A percentile compares a stretch with the other conserved stretches of the same genome.
phyloP scores from a whole-genome alignment of 495 filamentous ascomycete genomes.

The Talaromyces thailandensis region DNA sequence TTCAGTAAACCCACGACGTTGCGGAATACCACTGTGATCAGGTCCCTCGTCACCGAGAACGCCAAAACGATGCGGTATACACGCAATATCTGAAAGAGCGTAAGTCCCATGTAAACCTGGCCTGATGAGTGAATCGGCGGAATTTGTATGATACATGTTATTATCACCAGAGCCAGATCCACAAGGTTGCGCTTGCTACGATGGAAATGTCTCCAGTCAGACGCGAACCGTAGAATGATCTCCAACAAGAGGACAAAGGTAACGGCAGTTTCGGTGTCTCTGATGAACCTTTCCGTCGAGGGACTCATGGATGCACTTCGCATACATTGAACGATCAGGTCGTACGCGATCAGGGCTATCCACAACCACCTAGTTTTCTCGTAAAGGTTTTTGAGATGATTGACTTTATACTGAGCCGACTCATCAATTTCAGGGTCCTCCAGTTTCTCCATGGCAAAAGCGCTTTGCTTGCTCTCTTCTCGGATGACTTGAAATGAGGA shows the following conservation, averaged over 20 bases:
- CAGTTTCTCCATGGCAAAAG: constrained; percentile 74
- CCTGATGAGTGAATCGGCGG: constrained; percentile 71
- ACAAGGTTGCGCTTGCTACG: constrained; percentile 61
- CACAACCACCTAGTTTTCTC: constrained; percentile 68
- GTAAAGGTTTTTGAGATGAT: constrained; percentile 57
- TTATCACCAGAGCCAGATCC: constrained; percentile 69
- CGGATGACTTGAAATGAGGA: constrained; percentile 97
- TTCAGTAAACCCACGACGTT: constrained; percentile 91
- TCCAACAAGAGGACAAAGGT: constrained; percentile 75
- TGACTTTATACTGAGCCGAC: constrained; percentile 30
- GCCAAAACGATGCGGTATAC: constrained; percentile 89
- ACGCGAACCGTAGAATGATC: constrained; percentile 68
- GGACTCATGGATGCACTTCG: constrained; percentile 65
- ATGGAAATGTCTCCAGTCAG: constrained; percentile 75
- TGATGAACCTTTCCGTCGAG: constrained; percentile 44
- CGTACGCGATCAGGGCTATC: constrained; percentile 71
- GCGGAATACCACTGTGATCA: constrained; percentile 80
- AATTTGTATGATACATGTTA: constrained; percentile 79
- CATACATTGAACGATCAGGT: constrained; percentile 63
- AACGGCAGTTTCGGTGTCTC: constrained; percentile 63
- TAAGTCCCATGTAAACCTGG: constrained; percentile 78
- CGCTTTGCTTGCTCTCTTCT: constrained; percentile 89
- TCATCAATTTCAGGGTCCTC: constrained; percentile 30
- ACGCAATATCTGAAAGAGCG: constrained; percentile 85
- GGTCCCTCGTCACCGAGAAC: constrained; percentile 71